Percentiles rank a stretch among this genome's conserved stretches.
Conservation (phyloP, 2,329 filamentous ascomycete genomes). For the Fusarium sp. region DNA sequence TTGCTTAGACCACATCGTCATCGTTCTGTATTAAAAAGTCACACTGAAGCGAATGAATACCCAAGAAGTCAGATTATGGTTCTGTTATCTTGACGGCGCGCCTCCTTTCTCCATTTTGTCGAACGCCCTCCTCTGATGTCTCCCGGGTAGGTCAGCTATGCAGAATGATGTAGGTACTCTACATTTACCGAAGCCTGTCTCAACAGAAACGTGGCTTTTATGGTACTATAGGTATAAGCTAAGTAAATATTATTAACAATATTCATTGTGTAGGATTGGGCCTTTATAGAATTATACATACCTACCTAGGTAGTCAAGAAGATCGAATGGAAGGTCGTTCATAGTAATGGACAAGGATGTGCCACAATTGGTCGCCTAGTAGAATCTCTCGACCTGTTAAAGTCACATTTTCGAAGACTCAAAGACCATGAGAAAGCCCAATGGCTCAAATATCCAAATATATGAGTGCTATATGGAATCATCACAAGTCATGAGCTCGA, state of each 20-base stretch:
- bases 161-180: neutral
- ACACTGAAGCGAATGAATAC: neutral
- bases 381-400: too few relatives aligned
- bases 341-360: too few relatives aligned
- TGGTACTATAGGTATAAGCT: too few relatives aligned
- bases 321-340: too few relatives aligned
- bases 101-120: neutral
- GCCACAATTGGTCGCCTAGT: rapidly evolving
- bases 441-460: rapidly evolving
- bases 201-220: neutral
- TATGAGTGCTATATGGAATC: neutral
- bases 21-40: neutral
- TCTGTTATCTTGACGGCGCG: neutral
- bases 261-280: too few relatives aligned
- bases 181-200: neutral
- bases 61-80: neutral
- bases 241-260: too few relatives aligned
- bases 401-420: rapidly evolving
- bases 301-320: too few relatives aligned
- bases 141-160: neutral
- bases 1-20: neutral
- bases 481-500: neutral
- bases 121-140: neutral
- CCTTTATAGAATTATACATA: too few relatives aligned
- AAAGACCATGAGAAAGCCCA: neutral